Base-by-base conservation (phyloP, 805 yeast species). In the Wickerhamomyces silvicola region DNA sequence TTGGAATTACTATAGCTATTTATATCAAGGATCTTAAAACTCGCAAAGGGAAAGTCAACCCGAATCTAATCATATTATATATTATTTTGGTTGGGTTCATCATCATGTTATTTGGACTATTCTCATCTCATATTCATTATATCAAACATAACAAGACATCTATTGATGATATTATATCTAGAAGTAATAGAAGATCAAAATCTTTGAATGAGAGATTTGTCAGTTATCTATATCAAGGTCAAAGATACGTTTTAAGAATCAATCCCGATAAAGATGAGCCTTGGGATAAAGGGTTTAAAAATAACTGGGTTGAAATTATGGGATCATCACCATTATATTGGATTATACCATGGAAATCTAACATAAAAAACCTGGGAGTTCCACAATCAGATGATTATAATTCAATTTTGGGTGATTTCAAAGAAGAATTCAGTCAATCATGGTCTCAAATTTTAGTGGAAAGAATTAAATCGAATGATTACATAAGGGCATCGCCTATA, bases 61-160 rank as follows among this genome's bases (percentile, higher is more conserved):
- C 70, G 7, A 73, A 78, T 42, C 52, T 71, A 23, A 66, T 78
- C 7, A 69, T 66, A 0, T 32, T 73, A 7, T 68, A n/a, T n/a
- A n/a, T 69, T 24, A 56, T 74, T 1, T 37, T 70, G 2, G 42
- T 66, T 11, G 69, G 67, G 2, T 46, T 70, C 18, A 31, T 71
- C 12, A 5, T 70, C 2, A 62, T 79, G 56, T 44, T 72, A 2
- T 40, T 56, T 1, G 62, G 68, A 0, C 55, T 80, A 30, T 42
- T 66, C 3, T 42, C 50, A 0, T 58, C 66, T 22, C 77, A 76
- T 38, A 15, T 67, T 3, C 43, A 55, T 27, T 75, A 72, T 45
- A 59, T 80, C 15, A 29, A 41, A 2, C 37, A 38, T 7, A 79
- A 81, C 42, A 56, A 64, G 36, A 72, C 84, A 1, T 68, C 86